A percentile compares a stretch with the other conserved stretches of the same genome.
These are phyloP conservation scores for Brasilioporus rufonigricans DNA, from an alignment of 768 basidiomycete species.

Conservation along the genomic window DNA sequence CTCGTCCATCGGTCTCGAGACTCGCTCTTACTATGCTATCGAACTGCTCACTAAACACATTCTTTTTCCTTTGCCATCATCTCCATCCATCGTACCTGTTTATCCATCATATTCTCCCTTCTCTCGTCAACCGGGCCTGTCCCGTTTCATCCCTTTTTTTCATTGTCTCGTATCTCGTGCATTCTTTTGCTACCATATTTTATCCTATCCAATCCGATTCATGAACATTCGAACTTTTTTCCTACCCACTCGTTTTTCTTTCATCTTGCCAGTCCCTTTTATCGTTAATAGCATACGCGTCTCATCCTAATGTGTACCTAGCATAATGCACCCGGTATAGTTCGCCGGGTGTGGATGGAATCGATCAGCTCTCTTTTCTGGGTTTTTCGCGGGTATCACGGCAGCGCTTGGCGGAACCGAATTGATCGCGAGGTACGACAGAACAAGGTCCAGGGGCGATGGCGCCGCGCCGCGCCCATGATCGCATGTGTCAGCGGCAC, in stretches of 20 bases:
- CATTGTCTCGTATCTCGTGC: not conserved
- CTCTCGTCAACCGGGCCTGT: not conserved
- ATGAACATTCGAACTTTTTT: not conserved
- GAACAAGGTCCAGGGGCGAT: not conserved
- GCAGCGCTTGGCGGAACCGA: not conserved
- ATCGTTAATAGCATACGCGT: not conserved
- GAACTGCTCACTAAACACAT: conserved; percentile 4
- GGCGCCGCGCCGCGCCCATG: not conserved
- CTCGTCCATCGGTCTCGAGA: conserved; percentile 10
- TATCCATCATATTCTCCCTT: conserved; percentile 10
- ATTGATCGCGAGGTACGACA: not conserved
- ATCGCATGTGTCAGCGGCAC: too few species aligned
- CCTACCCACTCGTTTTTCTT: not conserved
- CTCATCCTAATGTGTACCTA: conserved; percentile 28
- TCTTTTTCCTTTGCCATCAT: conserved; percentile 4
- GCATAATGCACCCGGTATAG: conserved; percentile 22
- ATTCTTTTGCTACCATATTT: not conserved
- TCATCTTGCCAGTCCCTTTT: not conserved
- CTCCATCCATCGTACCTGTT: conserved; percentile 5
- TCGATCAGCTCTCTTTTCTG: not conserved
- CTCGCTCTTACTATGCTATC: conserved; percentile 14
- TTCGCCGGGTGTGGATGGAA: not conserved
- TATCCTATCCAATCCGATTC: not conserved
- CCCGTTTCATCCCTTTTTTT: not conserved
- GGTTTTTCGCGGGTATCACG: not conserved